Evolutionary conservation across 495 filamentous ascomycete genomes (phyloP).

Genomic region (Podospora bellae-mahoneyi): DNA sequence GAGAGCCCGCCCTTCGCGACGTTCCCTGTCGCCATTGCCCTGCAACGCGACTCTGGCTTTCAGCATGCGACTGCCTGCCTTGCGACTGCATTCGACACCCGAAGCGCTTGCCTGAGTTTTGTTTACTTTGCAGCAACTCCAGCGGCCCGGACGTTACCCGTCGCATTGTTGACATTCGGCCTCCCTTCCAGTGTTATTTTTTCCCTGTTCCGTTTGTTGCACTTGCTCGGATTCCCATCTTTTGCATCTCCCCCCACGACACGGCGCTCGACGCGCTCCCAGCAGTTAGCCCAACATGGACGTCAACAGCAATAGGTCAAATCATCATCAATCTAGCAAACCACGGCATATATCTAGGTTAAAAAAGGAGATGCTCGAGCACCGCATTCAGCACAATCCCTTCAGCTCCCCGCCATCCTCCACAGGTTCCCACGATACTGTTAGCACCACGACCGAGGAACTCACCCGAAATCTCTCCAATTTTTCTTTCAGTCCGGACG

Average conservation of each 20-base stretch:
- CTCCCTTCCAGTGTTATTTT: neutral
- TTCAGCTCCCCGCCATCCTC: slow-evolving; percentile 52
- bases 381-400: slow-evolving; percentile 39
- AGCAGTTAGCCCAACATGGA: slow-evolving; percentile 29
- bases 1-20: slow-evolving; percentile 15
- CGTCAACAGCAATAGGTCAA: slow-evolving; percentile 33
- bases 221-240: slow-evolving; percentile 11
- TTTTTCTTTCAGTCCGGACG: slow-evolving; percentile 45
- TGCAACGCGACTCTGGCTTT: slow-evolving; percentile 6
- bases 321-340: slow-evolving; percentile 25
- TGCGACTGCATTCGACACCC: neutral
- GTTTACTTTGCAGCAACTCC: neutral
- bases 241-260: neutral
- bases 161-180: neutral
- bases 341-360: slow-evolving; percentile 38
- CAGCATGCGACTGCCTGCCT: slow-evolving; percentile 12
- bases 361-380: slow-evolving; percentile 36
- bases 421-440: slow-evolving; percentile 50
- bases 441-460: slow-evolving; percentile 42
- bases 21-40: slow-evolving; percentile 6
- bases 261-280: slow-evolving; percentile 26
- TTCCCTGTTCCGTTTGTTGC: slow-evolving; percentile 6
- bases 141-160: neutral
- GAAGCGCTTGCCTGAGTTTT: slow-evolving; percentile 5
- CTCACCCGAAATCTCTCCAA: slow-evolving; percentile 39